A percentile compares a stretch with the other conserved stretches of the same genome.
Evolutionary conservation across 2,329 filamentous ascomycete species (phyloP).

Genomic region (Aspergillus proliferans): DNA sequence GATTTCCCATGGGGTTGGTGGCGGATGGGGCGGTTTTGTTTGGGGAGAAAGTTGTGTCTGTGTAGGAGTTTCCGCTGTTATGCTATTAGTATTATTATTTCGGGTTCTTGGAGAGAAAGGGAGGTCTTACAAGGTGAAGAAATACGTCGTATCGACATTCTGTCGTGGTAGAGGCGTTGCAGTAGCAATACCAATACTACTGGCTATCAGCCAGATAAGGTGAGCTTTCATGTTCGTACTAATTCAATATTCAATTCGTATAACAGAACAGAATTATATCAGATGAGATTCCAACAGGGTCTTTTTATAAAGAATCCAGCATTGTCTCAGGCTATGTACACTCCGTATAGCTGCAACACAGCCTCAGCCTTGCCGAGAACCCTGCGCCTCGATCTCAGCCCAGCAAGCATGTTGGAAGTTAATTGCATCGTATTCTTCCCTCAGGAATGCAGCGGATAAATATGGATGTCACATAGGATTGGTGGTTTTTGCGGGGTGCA

Average conservation of each 20-base stretch:
- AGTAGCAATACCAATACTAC: slow-evolving; percentile 8
- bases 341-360: too few relatives aligned
- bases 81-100: slow-evolving; percentile 21
- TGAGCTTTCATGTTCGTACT: slow-evolving; percentile 6
- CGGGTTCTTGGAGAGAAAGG: neutral
- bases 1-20: slow-evolving; percentile 57
- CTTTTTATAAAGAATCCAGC: neutral
- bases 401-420: too few relatives aligned
- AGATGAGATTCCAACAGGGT: too few relatives aligned
- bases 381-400: too few relatives aligned
- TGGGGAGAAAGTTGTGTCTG: slow-evolving; percentile 54
- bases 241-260: neutral
- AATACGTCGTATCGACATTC: slow-evolving; percentile 20
- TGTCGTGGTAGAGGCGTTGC: slow-evolving; percentile 12
- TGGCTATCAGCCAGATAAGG: slow-evolving; percentile 6
- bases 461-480: too few relatives aligned
- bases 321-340: too few relatives aligned
- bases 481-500: too few relatives aligned
- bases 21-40: slow-evolving; percentile 46
- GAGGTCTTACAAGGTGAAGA: slow-evolving; percentile 37
- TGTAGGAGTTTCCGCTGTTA: slow-evolving; percentile 54
- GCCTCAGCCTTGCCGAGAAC: too few relatives aligned
- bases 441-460: too few relatives aligned
- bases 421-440: too few relatives aligned
- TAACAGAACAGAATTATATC: neutral